These are phyloP conservation scores for Yarrowia divulgata DNA, from an alignment of 805 yeast genomes.

Conservation along the genomic window DNA sequence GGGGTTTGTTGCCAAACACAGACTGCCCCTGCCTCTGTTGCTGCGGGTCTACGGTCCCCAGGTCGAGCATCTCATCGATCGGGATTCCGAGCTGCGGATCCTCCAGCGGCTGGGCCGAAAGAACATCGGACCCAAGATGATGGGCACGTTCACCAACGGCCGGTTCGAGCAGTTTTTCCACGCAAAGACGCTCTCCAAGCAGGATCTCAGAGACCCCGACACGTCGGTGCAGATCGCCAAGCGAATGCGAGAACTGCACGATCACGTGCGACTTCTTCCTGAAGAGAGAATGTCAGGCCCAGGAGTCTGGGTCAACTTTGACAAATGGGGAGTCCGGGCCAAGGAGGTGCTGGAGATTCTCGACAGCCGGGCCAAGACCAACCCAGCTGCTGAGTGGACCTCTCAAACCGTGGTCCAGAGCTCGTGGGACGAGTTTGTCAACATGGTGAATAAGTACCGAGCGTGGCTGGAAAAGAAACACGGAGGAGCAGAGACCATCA, in stretches of 20 bases:
- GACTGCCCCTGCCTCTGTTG: constrained; percentile 64
- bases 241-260: constrained; percentile 94
- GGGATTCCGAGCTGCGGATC: constrained; percentile 77
- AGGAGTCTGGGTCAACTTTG: constrained; percentile 69
- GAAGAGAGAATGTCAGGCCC: constrained; percentile 70
- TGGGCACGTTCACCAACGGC: constrained; percentile 92
- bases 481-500: constrained; percentile 53
- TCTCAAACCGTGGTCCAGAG: constrained; percentile 46
- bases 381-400: constrained; percentile 45
- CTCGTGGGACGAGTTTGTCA: constrained; percentile 60
- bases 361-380: constrained; percentile 49
- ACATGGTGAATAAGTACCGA: constrained; percentile 60
- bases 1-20: constrained; percentile 44
- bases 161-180: constrained; percentile 92
- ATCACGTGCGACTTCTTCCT: constrained; percentile 69
- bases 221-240: constrained; percentile 86
- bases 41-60: constrained; percentile 89
- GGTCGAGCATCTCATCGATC: constrained; percentile 83
- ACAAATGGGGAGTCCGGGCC: constrained; percentile 70
- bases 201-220: constrained; percentile 75
- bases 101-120: constrained; percentile 75
- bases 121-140: constrained; percentile 84
- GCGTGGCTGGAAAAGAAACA: constrained; percentile 67
- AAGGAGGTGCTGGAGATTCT: constrained; percentile 54
- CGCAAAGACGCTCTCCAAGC: constrained; percentile 75